Conservation (phyloP, 129 eudicot genomes). For the Flaveria sonorensis region DNA sequence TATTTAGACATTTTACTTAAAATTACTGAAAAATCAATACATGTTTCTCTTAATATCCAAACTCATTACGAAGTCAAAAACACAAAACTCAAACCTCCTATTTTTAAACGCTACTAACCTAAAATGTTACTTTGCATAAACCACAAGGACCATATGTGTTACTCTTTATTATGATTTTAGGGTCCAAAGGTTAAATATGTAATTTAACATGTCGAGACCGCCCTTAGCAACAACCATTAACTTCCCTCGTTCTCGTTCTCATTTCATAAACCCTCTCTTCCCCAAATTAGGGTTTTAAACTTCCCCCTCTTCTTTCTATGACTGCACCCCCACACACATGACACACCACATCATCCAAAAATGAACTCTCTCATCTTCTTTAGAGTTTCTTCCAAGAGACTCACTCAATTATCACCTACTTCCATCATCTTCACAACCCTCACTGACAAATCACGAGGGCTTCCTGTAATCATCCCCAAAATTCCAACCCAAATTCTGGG, state of each 20-base stretch:
- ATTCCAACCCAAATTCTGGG: not conserved
- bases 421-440: constrained; percentile 17
- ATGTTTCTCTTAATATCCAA: no score
- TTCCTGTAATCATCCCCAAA: not conserved
- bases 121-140: no score
- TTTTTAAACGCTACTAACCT: no score
- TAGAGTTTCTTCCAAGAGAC: constrained; percentile 29
- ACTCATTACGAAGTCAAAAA: no score
- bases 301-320: not conserved
- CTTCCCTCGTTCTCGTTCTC: not conserved
- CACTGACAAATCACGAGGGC: not conserved
- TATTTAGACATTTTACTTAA: no score
- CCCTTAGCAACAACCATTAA: not conserved
- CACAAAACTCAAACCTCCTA: no score
- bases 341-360: not conserved
- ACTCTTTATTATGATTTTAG: not conserved
- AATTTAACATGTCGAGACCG: not conserved
- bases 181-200: not conserved
- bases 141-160: no score
- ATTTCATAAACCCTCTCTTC: constrained; percentile 15
- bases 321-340: not conserved
- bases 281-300: constrained; percentile 21
- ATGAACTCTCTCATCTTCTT: constrained; percentile 31
- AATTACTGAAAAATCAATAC: no score
- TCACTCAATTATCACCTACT: constrained; percentile 26